Conservation (phyloP, 164 flowering plant genomes). For the Malania oleifera region DNA sequence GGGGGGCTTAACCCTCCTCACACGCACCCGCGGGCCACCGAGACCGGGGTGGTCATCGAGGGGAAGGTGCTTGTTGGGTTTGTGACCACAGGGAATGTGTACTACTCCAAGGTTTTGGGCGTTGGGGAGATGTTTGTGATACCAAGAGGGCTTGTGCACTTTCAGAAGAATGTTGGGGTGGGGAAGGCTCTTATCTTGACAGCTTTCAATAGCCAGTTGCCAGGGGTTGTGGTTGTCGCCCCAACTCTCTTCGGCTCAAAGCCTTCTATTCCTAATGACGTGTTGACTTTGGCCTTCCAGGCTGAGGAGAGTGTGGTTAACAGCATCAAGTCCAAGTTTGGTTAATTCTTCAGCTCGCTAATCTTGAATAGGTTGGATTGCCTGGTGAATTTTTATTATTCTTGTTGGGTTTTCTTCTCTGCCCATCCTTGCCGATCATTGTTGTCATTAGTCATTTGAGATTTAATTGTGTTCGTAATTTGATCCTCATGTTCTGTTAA, state of each 20-base stretch:
- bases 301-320: conserved; percentile 30
- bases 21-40: conserved; percentile 61
- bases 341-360: no score
- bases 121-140: conserved; percentile 60
- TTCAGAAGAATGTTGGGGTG: conserved; percentile 52
- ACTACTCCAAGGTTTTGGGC: conserved; percentile 42
- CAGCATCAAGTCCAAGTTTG: conserved; percentile 37
- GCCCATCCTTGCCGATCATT: no score
- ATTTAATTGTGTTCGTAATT: no score
- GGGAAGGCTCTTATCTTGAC: conserved; percentile 44
- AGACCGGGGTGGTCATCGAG: conserved; percentile 37
- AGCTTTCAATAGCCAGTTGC: conserved; percentile 62
- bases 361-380: no score
- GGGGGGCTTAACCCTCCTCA: conserved; percentile 66
- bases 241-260: conserved; percentile 40
- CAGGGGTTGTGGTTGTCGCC: conserved; percentile 35
- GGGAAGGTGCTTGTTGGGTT: conserved; percentile 61
- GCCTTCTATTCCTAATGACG: conserved; percentile 50
- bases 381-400: no score
- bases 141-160: conserved; percentile 64
- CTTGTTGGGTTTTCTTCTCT: no score
- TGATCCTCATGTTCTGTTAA: no score
- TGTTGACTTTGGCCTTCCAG: conserved; percentile 48
- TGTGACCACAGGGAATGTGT: conserved; percentile 42
- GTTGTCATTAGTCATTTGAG: no score